Evolutionary conservation across 1,284 basidiomycete species (phyloP), one percentile per base, ranked within the genome.

Genomic region (Fomitopsis betulina): DNA sequence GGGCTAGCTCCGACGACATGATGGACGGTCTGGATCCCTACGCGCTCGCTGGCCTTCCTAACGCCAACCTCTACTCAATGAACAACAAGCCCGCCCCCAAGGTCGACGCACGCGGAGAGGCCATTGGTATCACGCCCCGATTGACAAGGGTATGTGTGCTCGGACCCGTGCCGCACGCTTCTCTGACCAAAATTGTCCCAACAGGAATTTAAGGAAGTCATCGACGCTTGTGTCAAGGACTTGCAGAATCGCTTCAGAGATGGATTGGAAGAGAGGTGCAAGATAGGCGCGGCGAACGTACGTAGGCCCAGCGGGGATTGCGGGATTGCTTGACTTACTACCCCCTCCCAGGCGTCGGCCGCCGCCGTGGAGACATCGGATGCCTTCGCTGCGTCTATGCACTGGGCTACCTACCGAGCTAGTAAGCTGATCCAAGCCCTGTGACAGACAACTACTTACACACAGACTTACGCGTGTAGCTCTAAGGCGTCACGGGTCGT

Each of bases 241-340:
- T 73, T 87, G 8, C 76, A 85, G 62, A 66, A 72, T 3, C 68
- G 72, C 40, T 83, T 85, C 70, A 74, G 74, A 39, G 79, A 82
- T 50, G 82, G 82, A 9, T 68, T 86, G 17, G 82, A 85, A 63
- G 82, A 83, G 45, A 83, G 82, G 60, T 84, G 83, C 61, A 72
- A 73, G 55, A 64, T 71, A 15, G 83, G 84, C 23, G 82, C 83
- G 5, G 61, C 67, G 7, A 76, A 79, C 60, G 83, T 84, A 63
- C 55, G 75, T 55, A 13, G 4, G 5, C 12, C n/a, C 25, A 23
- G 15, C 25, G 10, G 17, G 23, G 30, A 42, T 23, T 25, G 15
- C 9, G 1, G 32, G 25, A 33, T 53, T 21, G 15, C 13, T 38
- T 25, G 7, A 58, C 53, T 54, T 4, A 58, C 23, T n/a, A 13